Base-by-base conservation (phyloP, 176 grass and related monocot genomes). In the Paspalum notatum region DNA sequence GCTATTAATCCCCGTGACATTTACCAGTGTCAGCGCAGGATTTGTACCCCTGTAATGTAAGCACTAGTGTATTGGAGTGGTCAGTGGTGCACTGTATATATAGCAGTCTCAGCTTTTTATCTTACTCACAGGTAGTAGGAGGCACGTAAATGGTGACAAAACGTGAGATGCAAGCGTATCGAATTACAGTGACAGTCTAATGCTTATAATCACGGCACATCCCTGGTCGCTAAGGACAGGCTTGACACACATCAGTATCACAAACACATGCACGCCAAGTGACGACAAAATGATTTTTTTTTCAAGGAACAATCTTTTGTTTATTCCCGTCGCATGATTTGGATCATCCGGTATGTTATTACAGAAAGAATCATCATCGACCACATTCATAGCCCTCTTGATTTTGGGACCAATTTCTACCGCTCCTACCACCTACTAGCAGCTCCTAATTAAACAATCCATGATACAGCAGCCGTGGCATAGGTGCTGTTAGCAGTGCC, bases 271-370 rank as follows among this genome's bases (percentile, higher is more conserved):
- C 25, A 74, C 46, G 74, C 24, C 59, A 65, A 46, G 8, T 13
- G 49, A 49, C 10, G 69, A 80, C 20, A 50, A 58, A 43, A 50
- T 59, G 26, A 15, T 38, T 68, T 0, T 67, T 3, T n/a, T n/a
- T 32, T 51, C 49, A 55, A 26, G 38, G 8, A 68, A 66, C 11
- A 17, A 57, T 57, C 26, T 51, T 81, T 66, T 58, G 15, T 77
- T 71, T 80, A 54, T 67, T 80, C n/a, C 16, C 4, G 50, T 83
- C 66, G 81, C 60, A 17, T 48, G 49, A n/a, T 38, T 32, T 32
- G 9, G 4, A 37, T 46, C 26, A 37, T 18, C 12, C 8, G 39
- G 17, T n/a, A n/a, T n/a, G n/a, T 56, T 39, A 55, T 80, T 74
- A 58, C 25, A 39, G 59, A 72, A 71, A 72, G 52, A 85, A 80